phyloP scores from a whole-genome alignment of 306 rosid genomes.

The Trifolium dubium region DNA sequence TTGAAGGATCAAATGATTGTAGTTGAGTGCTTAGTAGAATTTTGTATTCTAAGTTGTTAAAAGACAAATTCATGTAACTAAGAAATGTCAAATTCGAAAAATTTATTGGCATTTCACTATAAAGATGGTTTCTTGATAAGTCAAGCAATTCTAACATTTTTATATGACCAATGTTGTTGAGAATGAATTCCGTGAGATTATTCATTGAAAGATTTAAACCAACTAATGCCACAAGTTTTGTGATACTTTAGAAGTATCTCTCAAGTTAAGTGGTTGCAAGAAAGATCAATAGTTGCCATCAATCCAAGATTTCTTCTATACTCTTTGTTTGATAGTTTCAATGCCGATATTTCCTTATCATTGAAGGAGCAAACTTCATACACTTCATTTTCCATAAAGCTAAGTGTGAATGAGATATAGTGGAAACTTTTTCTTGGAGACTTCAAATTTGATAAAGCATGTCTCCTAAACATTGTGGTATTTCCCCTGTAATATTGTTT shows the following conservation, averaged over 20 bases:
- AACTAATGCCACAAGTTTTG: slow-evolving; percentile 37
- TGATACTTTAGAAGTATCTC: slow-evolving; percentile 38
- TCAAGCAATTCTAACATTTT: slow-evolving; percentile 37
- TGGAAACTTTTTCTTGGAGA: no score
- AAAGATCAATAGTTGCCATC: slow-evolving; percentile 53
- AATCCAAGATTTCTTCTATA: no score
- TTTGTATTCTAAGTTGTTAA: no score
- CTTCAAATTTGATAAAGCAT: no score
- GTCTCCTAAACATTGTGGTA: no score
- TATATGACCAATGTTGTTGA: slow-evolving; percentile 39
- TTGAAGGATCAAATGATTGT: slow-evolving; percentile 9
- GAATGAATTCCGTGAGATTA: slow-evolving; percentile 42
- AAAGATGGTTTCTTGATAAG: slow-evolving; percentile 41
- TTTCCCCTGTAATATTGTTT: no score
- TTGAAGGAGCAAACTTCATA: no score
- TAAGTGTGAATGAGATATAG: no score
- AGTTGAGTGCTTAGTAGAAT: no score
- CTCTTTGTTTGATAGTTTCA: no score
- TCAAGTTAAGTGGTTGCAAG: slow-evolving; percentile 41
- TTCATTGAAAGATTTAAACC: slow-evolving; percentile 45
- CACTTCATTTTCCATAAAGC: not conserved
- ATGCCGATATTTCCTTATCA: not conserved
- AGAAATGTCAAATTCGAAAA: not conserved
- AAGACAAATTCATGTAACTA: not conserved
- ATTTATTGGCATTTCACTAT: slow-evolving; percentile 15